phyloP scores from a whole-genome alignment of 768 basidiomycete species.

The Macrolepiota fuliginosa region DNA sequence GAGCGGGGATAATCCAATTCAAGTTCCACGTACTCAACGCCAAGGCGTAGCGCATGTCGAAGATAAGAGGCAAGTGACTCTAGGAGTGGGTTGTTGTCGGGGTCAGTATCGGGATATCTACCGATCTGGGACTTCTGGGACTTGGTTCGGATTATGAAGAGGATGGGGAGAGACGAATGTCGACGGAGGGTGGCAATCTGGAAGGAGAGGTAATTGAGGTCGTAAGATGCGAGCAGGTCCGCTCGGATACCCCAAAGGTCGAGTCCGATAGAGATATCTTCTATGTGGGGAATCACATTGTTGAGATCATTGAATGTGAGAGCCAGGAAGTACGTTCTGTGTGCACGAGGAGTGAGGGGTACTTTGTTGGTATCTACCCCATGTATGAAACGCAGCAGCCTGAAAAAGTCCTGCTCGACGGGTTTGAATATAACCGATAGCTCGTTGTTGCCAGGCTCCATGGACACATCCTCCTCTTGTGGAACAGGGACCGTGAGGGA shows the following conservation, averaged over 20 bases:
- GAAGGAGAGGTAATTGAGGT: conserved; percentile 51
- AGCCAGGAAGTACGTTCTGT: conserved; percentile 68
- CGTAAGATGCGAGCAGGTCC: conserved; percentile 55
- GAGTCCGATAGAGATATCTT: conserved; percentile 59
- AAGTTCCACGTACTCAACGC: conserved; percentile 76
- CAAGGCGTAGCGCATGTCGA: conserved; percentile 53
- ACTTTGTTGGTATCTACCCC: conserved; percentile 54
- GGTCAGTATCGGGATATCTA: conserved; percentile 53
- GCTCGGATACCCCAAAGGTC: conserved; percentile 77
- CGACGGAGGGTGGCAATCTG: conserved; percentile 67
- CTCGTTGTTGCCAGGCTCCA: conserved; percentile 17
- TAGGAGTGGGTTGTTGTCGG: conserved; percentile 51
- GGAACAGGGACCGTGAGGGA: conserved; percentile 45
- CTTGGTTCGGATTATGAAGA: conserved; percentile 73
- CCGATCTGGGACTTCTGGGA: conserved; percentile 74
- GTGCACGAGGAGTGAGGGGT: conserved; percentile 28
- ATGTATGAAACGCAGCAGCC: conserved; percentile 72
- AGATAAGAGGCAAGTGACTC: conserved; percentile 49
- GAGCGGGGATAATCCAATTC: conserved; percentile 59
- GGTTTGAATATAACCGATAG: conserved; percentile 24
- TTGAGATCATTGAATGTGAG: conserved; percentile 72
- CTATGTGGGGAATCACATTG: conserved; percentile 50
- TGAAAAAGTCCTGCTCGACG: conserved; percentile 49
- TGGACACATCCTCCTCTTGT: conserved; percentile 16
- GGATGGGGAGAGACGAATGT: conserved; percentile 61